These are phyloP conservation scores for Colletotrichum melonis DNA, from an alignment of 2,329 filamentous ascomycete species.

Conservation along the genomic window DNA sequence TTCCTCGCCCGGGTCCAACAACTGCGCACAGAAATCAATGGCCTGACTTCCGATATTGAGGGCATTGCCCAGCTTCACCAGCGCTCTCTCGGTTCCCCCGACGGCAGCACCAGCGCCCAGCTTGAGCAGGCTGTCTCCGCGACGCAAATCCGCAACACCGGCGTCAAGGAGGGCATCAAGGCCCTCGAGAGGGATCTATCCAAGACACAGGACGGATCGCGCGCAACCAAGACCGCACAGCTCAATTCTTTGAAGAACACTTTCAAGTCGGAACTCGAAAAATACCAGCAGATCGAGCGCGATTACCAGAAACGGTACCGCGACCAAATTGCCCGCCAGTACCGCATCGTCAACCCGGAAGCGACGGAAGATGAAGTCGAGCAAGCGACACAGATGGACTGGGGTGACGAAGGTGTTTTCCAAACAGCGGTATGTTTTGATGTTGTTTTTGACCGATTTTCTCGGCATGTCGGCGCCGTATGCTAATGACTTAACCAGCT, in stretches of 20 bases:
- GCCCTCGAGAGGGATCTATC: conserved; percentile 77
- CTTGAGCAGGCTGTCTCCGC: conserved; percentile 76
- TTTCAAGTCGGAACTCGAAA: conserved; percentile 78
- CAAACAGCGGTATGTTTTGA: conserved; percentile 76
- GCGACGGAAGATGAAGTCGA: conserved; percentile 79
- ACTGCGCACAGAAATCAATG: conserved; percentile 75
- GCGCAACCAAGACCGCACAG: conserved; percentile 76
- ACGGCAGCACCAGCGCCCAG: conserved; percentile 64
- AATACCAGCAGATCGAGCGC: conserved; percentile 78
- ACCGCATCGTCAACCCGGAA: conserved; percentile 83
- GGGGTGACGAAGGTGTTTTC: conserved; percentile 84
- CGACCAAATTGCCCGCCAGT: conserved; percentile 84
- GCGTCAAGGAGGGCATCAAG: conserved; percentile 84
- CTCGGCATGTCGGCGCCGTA: background rate
- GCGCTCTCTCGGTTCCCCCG: conserved; percentile 75
- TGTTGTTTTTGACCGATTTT: background rate
- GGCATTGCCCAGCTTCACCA: conserved; percentile 78
- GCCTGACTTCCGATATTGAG: conserved; percentile 74
- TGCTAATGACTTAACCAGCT: conserved; percentile 61
- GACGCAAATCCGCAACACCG: conserved; percentile 78
- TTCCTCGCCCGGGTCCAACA: conserved; percentile 76
- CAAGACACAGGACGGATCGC: conserved; percentile 70
- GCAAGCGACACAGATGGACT: conserved; percentile 76
- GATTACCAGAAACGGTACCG: conserved; percentile 78
- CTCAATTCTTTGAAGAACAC: conserved; percentile 76